Conservation (phyloP, 768 basidiomycete genomes). For the Sistotremastrum suecicum region DNA sequence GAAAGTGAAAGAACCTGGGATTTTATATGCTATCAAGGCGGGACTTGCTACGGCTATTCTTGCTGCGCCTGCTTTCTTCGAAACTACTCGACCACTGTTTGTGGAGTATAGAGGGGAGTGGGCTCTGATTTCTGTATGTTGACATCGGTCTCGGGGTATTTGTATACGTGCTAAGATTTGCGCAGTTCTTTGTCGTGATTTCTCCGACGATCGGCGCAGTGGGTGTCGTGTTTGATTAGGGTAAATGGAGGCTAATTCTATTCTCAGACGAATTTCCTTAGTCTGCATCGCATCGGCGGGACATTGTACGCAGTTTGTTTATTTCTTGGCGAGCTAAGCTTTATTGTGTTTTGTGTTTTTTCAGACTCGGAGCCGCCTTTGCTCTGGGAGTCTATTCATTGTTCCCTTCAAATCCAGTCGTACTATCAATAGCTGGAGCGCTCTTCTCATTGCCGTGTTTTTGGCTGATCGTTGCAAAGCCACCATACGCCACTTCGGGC, state of each 20-base stretch:
- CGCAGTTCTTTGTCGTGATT: slow-evolving; percentile 78
- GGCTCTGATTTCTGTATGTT: slow-evolving; percentile 80
- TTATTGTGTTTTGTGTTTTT: slow-evolving; percentile 2
- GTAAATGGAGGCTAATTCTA: slow-evolving; percentile 5
- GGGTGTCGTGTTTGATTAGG: slow-evolving; percentile 16
- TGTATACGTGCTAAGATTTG: slow-evolving; percentile 1
- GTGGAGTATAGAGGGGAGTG: slow-evolving; percentile 83
- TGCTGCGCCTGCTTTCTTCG: slow-evolving; percentile 80
- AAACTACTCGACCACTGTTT: slow-evolving; percentile 61
- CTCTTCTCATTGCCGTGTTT: slow-evolving; percentile 90
- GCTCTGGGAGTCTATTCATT: slow-evolving; percentile 60
- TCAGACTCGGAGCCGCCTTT: slow-evolving; percentile 62
- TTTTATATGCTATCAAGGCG: slow-evolving; percentile 80
- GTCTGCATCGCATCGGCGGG: slow-evolving; percentile 70
- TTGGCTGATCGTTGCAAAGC: slow-evolving; percentile 71
- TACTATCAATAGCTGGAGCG: slow-evolving; percentile 75
- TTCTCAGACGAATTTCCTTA: slow-evolving; percentile 69
- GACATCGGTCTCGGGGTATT: background rate
- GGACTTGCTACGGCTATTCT: slow-evolving; percentile 74
- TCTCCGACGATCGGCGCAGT: slow-evolving; percentile 83
- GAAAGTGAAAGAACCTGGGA: slow-evolving; percentile 52
- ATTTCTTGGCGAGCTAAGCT: slow-evolving; percentile 1
- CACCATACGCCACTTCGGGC: slow-evolving; percentile 59
- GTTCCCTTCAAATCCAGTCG: slow-evolving; percentile 61
- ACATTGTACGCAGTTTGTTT: slow-evolving; percentile 46